A percentile compares a stretch with the other conserved stretches of the same genome.
These are phyloP conservation scores for Penicillium manginii DNA, from an alignment of 495 filamentous ascomycete genomes.

Conservation along the genomic window DNA sequence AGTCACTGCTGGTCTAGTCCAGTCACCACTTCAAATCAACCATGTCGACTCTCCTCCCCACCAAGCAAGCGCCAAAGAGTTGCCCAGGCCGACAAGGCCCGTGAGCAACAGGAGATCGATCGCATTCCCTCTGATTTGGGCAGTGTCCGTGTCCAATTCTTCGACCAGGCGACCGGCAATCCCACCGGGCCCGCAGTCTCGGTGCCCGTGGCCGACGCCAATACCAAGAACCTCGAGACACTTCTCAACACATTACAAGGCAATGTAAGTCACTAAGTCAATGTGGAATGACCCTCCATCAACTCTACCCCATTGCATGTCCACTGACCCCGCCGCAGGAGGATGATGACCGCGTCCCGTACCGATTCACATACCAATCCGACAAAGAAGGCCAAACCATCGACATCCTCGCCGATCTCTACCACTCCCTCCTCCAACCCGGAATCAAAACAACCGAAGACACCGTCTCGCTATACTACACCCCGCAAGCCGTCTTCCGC, in stretches of 20 bases:
- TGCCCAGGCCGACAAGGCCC: conserved; percentile 70
- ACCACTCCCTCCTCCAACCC: conserved; percentile 67
- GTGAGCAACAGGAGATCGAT: conserved; percentile 76
- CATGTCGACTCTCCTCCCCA: conserved; percentile 90
- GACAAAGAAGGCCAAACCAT: conserved; percentile 58
- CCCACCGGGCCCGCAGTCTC: conserved; percentile 71
- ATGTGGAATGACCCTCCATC: too few relatives aligned
- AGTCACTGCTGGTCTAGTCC: neutral
- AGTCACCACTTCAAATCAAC: neutral
- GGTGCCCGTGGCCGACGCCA: conserved; percentile 83
- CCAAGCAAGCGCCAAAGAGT: conserved; percentile 89
- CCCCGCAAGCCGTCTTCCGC: conserved; percentile 92
- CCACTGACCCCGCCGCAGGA: conserved; percentile 51
- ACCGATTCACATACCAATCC: conserved; percentile 77
- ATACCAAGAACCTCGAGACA: conserved; percentile 85
- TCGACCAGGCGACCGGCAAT: conserved; percentile 78
- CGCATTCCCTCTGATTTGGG: conserved; percentile 72
- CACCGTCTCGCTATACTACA: conserved; percentile 75
- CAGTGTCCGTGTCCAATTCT: conserved; percentile 82
- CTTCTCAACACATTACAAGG: conserved; percentile 88
- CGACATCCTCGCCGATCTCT: conserved; percentile 71
- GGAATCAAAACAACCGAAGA: conserved; percentile 72
- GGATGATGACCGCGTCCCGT: conserved; percentile 79
- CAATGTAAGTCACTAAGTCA: conserved; percentile 59
- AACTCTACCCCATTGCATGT: too few relatives aligned